Evolutionary conservation across 805 yeast genomes (phyloP).

Genomic region (Clavispora carvajalis): DNA sequence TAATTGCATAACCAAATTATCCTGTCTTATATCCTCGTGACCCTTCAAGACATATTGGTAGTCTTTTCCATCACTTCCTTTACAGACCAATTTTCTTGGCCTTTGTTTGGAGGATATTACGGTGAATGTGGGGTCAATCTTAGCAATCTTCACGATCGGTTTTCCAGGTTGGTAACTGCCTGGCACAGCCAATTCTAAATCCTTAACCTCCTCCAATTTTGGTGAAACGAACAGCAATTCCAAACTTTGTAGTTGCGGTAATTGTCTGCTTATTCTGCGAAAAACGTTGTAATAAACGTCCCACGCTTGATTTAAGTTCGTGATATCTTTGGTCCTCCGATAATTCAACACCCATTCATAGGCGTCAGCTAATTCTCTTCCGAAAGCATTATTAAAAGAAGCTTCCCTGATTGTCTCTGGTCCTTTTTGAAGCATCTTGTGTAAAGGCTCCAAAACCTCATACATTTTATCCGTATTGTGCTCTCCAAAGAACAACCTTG

Average conservation of each 20-base stretch:
- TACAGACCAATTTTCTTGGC: conserved; percentile 76
- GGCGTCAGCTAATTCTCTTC: conserved; percentile 88
- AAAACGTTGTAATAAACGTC: conserved; percentile 92
- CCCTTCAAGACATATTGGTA: conserved; percentile 84
- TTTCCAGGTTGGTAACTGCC: conserved; percentile 88
- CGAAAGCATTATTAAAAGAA: conserved; percentile 89
- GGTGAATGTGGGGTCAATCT: conserved; percentile 76
- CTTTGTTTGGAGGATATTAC: conserved; percentile 95
- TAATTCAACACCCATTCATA: conserved; percentile 88
- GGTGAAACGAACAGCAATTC: conserved; percentile 95
- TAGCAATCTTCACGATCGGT: conserved; percentile 64
- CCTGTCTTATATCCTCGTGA: conserved; percentile 97
- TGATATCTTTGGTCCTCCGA: conserved; percentile 77
- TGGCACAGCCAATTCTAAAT: conserved; percentile 85
- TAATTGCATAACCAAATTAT: conserved; percentile 94
- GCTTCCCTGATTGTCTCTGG: conserved; percentile 92
- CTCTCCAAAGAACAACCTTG: conserved; percentile 87
- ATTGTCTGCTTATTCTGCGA: conserved; percentile 81
- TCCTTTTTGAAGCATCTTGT: conserved; percentile 75
- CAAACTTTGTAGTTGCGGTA: conserved; percentile 79
- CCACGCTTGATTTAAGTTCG: conserved; percentile 96
- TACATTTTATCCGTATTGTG: conserved; percentile 94
- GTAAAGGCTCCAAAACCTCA: conserved; percentile 83
- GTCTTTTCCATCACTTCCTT: conserved; percentile 89
- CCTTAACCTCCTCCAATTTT: conserved; percentile 67